A percentile compares a stretch with the other conserved stretches of the same genome.
phyloP scores from a whole-genome alignment of 306 rosid genomes.

The Oxytropis ochrocephala region DNA sequence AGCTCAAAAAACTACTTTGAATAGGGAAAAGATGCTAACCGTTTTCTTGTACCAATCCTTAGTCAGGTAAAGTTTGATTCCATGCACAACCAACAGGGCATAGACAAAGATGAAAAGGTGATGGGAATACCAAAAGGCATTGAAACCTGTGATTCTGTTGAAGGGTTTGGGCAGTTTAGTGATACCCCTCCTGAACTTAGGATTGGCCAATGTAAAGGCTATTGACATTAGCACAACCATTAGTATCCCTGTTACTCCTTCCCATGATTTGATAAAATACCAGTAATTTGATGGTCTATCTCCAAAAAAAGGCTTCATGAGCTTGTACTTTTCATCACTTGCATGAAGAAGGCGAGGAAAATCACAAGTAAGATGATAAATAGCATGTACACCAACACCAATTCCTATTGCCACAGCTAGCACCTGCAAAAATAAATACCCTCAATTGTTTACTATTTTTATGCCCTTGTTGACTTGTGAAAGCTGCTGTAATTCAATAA shows the following conservation, averaged over 20 bases:
- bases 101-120: conserved; percentile 65
- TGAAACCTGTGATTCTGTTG: conserved; percentile 53
- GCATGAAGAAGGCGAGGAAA: conserved; percentile 52
- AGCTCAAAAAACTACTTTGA: not conserved
- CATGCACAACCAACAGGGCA: conserved; percentile 51
- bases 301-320: conserved; percentile 45
- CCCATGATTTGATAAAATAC: conserved; percentile 46
- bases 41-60: conserved; percentile 60
- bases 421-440: conserved; percentile 30
- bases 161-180: conserved; percentile 40
- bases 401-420: conserved; percentile 41
- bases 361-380: conserved; percentile 52
- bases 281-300: conserved; percentile 39
- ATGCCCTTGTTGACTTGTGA: not conserved
- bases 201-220: conserved; percentile 48
- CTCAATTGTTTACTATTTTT: not conserved
- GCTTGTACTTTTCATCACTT: conserved; percentile 36
- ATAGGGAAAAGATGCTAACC: conserved; percentile 33
- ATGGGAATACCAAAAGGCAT: conserved; percentile 71
- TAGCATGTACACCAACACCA: conserved; percentile 42
- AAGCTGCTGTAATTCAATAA: not conserved
- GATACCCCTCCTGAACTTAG: conserved; percentile 39
- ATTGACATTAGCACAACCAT: conserved; percentile 51
- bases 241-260: conserved; percentile 56
- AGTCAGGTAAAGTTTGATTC: conserved; percentile 43